Evolutionary conservation across 169 alveolate genomes (phyloP).

Genomic region (Plasmodium knowlesi): DNA sequence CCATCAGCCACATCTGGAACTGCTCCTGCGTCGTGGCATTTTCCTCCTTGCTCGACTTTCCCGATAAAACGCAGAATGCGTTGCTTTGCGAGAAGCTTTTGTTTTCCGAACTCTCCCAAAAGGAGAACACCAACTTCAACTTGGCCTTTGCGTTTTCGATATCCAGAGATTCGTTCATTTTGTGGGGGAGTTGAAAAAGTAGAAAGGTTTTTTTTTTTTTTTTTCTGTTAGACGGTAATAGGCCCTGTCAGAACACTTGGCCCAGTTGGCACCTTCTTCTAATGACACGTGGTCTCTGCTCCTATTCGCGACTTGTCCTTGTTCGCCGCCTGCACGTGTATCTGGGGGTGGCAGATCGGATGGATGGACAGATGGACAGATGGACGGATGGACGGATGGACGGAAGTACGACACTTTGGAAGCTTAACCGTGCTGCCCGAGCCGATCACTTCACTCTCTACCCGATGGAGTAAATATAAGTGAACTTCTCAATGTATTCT

Average conservation of each 20-base stretch:
- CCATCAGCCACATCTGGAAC: slow-evolving; percentile 90
- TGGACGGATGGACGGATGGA: no score
- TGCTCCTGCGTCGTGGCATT: slow-evolving; percentile 64
- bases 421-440: not conserved
- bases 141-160: slow-evolving; percentile 61
- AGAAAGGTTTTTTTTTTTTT: no score
- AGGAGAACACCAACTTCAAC: slow-evolving; percentile 32
- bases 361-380: no score
- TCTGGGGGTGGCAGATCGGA: no score
- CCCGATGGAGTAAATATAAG: not conserved
- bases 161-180: slow-evolving; percentile 24
- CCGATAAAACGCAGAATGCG: slow-evolving; percentile 44
- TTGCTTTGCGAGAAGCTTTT: slow-evolving; percentile 9
- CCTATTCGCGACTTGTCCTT: not conserved
- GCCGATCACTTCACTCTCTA: not conserved
- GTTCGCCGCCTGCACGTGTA: no score
- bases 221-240: no score
- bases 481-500: not conserved
- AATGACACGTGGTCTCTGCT: not conserved
- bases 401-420: no score
- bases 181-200: not conserved
- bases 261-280: not conserved
- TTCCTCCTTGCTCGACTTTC: slow-evolving; percentile 65
- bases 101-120: slow-evolving; percentile 10
- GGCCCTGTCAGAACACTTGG: no score